Evolutionary conservation across 148 eudicot species (phyloP), one percentile per base, ranked within the genome.

Genomic region (Tetragonia tetragonoides): DNA sequence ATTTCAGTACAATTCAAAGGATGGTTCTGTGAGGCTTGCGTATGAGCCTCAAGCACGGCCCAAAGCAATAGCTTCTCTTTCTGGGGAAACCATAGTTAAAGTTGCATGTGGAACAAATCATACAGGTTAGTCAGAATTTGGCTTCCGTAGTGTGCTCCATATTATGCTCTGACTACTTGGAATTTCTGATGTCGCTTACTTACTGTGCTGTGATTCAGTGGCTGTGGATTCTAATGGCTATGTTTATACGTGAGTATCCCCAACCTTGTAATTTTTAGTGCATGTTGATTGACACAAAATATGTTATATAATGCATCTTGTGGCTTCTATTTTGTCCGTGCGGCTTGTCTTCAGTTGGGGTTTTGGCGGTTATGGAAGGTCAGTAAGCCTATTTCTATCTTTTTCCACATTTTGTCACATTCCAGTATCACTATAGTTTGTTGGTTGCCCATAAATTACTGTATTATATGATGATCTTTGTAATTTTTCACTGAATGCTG

Each of bases 301-400:
- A 61, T 3, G 49, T 53, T 49, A 20, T 14, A 3, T 53, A 18
- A 70, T 64, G 51, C 74, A 42, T 49, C 39, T 38, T 62, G 24
- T 44, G 75, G 75, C 68, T 41, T 56, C 78, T 79, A 62, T 74
- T 1, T 38, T 39, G 38, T 37, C 40, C 53, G 60, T 38, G 4
- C 51, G 20, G 18, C 63, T 38, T 79, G 38, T 83, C 11, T 81
- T 76, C 84, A 96, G 99, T 85, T 96, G 99, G 99, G 99, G 99
- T 69, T 91, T 46, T 85, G 99, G 99, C 69, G 99, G 99, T 76
- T 91, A 96, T 85, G 99, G 99, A 86, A 93, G 99, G 99, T 96
- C 68, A 65, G 87, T 90, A 68, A 40, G 41, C 59, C 59, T 51
- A 38, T 78, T 62, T 65, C 21, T 28, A 39, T 28, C 63, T 67